These are phyloP conservation scores for Neurospora sp. DNA, from an alignment of 495 filamentous ascomycete genomes.

Conservation along the genomic window DNA sequence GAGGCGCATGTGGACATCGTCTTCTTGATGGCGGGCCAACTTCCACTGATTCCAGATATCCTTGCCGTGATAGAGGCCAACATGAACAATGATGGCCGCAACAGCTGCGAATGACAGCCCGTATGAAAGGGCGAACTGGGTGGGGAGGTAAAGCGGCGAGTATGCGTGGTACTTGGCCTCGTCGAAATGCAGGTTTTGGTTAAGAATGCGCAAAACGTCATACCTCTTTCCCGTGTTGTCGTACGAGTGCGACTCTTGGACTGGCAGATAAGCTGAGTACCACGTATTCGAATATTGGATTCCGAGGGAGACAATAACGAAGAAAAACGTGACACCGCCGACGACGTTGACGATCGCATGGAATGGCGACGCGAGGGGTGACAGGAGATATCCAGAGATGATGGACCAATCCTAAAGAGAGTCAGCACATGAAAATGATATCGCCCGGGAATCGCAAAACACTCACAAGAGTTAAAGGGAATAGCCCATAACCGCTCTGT, in stretches of 20 bases:
- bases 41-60: slow-evolving; percentile 45
- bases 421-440: neutral
- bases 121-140: slow-evolving; percentile 53
- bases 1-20: slow-evolving; percentile 57
- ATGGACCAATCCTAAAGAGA: slow-evolving; percentile 47
- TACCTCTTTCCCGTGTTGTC: slow-evolving; percentile 51
- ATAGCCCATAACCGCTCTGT: slow-evolving; percentile 46
- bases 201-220: slow-evolving; percentile 43
- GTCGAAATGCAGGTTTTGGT: slow-evolving; percentile 38
- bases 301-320: slow-evolving; percentile 38
- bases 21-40: slow-evolving; percentile 44
- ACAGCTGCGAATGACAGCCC: slow-evolving; percentile 61
- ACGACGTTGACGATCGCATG: slow-evolving; percentile 53
- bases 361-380: slow-evolving; percentile 60
- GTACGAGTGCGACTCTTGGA: slow-evolving; percentile 45
- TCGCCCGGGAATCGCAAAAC: neutral
- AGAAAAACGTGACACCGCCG: slow-evolving; percentile 44
- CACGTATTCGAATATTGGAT: slow-evolving; percentile 57
- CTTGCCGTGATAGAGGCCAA: slow-evolving; percentile 50
- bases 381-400: slow-evolving; percentile 53
- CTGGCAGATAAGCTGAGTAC: slow-evolving; percentile 50
- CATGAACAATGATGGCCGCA: slow-evolving; percentile 54
- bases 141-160: slow-evolving; percentile 52
- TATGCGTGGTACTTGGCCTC: slow-evolving; percentile 44
- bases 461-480: slow-evolving; percentile 42